These are phyloP conservation scores for Penicillium parvum DNA, from an alignment of 495 filamentous ascomycete species.

Conservation along the genomic window DNA sequence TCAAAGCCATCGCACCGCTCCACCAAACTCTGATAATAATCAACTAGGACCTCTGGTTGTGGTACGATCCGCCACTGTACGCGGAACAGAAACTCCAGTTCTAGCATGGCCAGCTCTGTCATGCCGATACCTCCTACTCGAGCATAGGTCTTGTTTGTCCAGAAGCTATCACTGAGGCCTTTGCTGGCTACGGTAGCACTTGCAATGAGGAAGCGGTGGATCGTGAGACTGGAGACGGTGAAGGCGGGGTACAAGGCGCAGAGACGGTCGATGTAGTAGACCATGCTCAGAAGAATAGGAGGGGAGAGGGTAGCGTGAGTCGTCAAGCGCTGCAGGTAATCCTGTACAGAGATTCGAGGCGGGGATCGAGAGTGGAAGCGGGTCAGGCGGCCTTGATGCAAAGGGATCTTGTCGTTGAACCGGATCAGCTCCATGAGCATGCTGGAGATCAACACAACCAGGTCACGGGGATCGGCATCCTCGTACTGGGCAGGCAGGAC, in stretches of 20 bases:
- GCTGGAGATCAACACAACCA: constrained; percentile 85
- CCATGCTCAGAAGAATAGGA: constrained; percentile 97
- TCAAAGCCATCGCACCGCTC: constrained; percentile 61
- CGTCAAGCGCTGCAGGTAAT: constrained; percentile 88
- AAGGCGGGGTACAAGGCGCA: constrained; percentile 89
- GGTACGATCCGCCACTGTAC: constrained; percentile 97
- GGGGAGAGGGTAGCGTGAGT: constrained; percentile 91
- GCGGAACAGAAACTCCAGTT: constrained; percentile 85
- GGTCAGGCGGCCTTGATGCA: constrained; percentile 78
- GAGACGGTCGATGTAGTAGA: constrained; percentile 96
- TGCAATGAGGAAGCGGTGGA: constrained; percentile 94
- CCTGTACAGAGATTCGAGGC: constrained; percentile 85
- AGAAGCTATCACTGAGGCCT: constrained; percentile 92
- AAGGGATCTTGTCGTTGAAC: constrained; percentile 84
- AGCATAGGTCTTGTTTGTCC: constrained; percentile 95
- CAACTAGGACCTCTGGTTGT: constrained; percentile 83
- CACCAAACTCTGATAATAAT: constrained; percentile 87
- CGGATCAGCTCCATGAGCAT: constrained; percentile 94
- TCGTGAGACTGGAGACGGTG: constrained; percentile 88
- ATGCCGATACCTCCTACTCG: constrained; percentile 87
- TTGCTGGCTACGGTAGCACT: constrained; percentile 94
- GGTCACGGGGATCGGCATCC: constrained; percentile 69
- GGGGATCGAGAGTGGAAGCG: constrained; percentile 94
- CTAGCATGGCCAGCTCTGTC: constrained; percentile 83
- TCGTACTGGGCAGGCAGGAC: constrained; percentile 74